Percentiles rank a stretch among this genome's conserved stretches.
These are phyloP conservation scores for Saccharomycopsis fermentans DNA, from an alignment of 805 yeast species.

Conservation along the genomic window DNA sequence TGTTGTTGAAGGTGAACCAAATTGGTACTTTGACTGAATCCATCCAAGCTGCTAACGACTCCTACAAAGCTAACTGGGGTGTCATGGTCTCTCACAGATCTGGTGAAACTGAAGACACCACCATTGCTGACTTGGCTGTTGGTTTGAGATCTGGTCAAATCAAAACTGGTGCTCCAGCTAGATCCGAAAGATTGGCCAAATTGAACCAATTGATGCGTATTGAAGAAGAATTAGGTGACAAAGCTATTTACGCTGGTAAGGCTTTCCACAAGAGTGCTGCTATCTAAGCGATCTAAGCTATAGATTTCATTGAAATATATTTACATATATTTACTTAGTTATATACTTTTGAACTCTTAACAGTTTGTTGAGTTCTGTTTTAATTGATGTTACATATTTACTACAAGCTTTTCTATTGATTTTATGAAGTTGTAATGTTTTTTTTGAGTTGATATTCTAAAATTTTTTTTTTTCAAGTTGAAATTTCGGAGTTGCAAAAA, in stretches of 20 bases:
- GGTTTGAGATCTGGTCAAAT: conserved; percentile 98
- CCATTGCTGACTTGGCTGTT: conserved; percentile 95
- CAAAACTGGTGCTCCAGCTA: conserved; percentile 99
- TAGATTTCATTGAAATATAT: neutral
- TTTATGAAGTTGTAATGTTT: neutral
- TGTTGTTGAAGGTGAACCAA: conserved; percentile 96
- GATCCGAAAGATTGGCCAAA: conserved; percentile 99
- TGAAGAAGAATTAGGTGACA: conserved; percentile 97
- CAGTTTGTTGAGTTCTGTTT: neutral
- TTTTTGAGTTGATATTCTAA: too few relatives aligned
- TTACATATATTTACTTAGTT: neutral
- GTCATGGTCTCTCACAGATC: conserved; percentile 99
- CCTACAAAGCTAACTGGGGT: conserved; percentile 97
- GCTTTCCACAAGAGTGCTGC: conserved; percentile 57
- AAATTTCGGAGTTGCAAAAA: neutral
- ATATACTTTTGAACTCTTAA: neutral
- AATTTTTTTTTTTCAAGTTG: neutral
- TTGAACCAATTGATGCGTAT: conserved; percentile 96
- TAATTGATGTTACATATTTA: neutral
- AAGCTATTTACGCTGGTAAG: conserved; percentile 92
- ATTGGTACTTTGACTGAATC: conserved; percentile 96
- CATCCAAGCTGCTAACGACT: conserved; percentile 91
- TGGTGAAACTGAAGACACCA: conserved; percentile 98
- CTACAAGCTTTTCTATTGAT: neutral
- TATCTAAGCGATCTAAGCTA: conserved; percentile 26